Evolutionary conservation across 208 protist genomes (phyloP), one percentile per base, ranked within the genome.

Genomic region (Leishmania gerbilli): DNA sequence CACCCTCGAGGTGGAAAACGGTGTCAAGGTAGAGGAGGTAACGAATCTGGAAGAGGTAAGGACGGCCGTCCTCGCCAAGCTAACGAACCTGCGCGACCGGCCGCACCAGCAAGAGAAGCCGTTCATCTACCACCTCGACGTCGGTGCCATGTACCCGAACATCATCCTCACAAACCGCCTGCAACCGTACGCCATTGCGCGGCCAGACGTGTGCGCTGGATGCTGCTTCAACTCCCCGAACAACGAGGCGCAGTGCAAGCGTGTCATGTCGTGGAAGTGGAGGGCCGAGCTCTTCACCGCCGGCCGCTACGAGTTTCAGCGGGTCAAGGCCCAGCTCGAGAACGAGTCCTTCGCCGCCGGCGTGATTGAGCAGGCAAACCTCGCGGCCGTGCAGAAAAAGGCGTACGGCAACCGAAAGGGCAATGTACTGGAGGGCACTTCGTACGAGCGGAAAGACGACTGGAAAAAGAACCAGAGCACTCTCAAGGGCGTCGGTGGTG

Each of bases 111-210:
- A 90, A 67, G 91, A 90, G 74, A 84, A 83, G 45, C 99, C 99
- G 2, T 80, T 99, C 31, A 99, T 99, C 69, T 99, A 99, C 85
- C 99, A 99, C 91, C 88, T 99, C 1, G 99, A 99, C 82, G 99
- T 99, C 8, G 96, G 95, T 40, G 99, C 99, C 45, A 99, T 99
- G 99, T 99, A 99, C 93, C 99, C 99, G 0, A 99, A 99, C 88
- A 99, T 99, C 89, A 99, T 99, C 85, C 89, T 99, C 19, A 99
- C 99, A 0, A 99, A 99, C 84, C 92, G 99, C 58, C 95, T 99
- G 13, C 99, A 99, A 89, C 99, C 99, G 40, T 96, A 98, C 79
- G 96, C 99, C 19, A 97, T 99, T 60, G 96, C 99, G 3, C 91
- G 93, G 69, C 92, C 99, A n/a, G 90, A 97, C 49, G 96, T 95